A percentile compares a stretch with the other conserved stretches of the same genome.
Conservation (phyloP, 2,329 filamentous ascomycete species). For the Alternaria sp. region DNA sequence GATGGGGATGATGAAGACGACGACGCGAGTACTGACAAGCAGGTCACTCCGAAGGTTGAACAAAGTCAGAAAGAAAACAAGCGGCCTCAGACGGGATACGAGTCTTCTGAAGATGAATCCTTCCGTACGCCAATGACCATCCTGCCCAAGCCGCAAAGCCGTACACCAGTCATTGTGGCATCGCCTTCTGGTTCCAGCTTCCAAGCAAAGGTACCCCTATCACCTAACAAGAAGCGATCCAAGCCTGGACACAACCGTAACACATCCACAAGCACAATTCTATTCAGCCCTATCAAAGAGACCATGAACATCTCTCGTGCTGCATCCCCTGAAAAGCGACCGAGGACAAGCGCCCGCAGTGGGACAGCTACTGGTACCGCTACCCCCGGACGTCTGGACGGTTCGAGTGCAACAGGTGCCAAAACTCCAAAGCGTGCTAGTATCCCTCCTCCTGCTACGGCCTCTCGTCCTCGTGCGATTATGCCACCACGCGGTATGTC, state of each 20-base stretch:
- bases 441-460: constrained; percentile 32
- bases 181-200: constrained; percentile 45
- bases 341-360: constrained; percentile 43
- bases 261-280: constrained; percentile 80
- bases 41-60: constrained; percentile 26
- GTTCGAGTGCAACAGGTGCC: constrained; percentile 35
- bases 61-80: constrained; percentile 43
- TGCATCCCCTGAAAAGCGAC: constrained; percentile 41
- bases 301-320: constrained; percentile 50
- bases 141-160: constrained; percentile 39
- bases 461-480: constrained; percentile 45
- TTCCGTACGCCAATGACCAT: constrained; percentile 56
- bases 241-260: constrained; percentile 72
- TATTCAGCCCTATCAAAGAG: constrained; percentile 73
- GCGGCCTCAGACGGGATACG: constrained; percentile 35
- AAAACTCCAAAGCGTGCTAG: constrained; percentile 56
- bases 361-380: constrained; percentile 44
- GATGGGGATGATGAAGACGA: constrained; percentile 86
- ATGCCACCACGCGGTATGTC: constrained; percentile 62
- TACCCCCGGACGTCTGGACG: constrained; percentile 44
- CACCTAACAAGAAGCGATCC: constrained; percentile 37
- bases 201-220: constrained; percentile 46
- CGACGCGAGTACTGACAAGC: constrained; percentile 41
- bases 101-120: constrained; percentile 53
- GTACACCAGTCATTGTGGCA: constrained; percentile 30